Evolutionary conservation across 176 grass and related monocot genomes (phyloP).

Genomic region (Phoenix roebelenii): DNA sequence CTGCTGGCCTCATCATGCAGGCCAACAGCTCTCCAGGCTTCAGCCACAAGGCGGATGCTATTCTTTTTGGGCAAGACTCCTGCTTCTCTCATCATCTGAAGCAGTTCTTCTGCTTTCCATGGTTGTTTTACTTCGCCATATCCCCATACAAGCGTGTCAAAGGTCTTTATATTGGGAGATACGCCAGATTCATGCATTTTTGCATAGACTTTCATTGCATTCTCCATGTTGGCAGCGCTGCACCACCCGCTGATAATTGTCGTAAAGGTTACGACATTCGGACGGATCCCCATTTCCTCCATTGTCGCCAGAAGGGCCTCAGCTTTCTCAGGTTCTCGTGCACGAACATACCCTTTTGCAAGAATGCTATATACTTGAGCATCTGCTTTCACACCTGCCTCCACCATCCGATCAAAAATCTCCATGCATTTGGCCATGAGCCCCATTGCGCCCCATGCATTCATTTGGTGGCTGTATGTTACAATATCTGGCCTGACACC

Average conservation of each 20-base stretch:
- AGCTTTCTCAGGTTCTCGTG: conserved; percentile 60
- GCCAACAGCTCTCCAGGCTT: conserved; percentile 73
- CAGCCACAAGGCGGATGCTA: conserved; percentile 49
- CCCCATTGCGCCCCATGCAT: conserved; percentile 64
- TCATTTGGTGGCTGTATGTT: conserved; percentile 89
- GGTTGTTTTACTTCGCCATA: conserved; percentile 81
- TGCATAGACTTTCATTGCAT: conserved; percentile 57
- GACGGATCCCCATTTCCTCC: conserved; percentile 42
- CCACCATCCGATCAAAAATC: conserved; percentile 63
- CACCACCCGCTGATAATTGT: conserved; percentile 91
- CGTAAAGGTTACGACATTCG: conserved; percentile 86
- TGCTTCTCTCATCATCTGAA: conserved; percentile 49
- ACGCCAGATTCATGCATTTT: conserved; percentile 65
- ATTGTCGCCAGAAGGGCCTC: conserved; percentile 69
- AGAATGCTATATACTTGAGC: conserved; percentile 92
- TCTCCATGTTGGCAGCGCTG: conserved; percentile 61
- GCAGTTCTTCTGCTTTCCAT: conserved; percentile 74
- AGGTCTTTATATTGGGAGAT: conserved; percentile 73
- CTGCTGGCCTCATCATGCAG: conserved; percentile 37
- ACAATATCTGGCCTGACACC: conserved; percentile 71
- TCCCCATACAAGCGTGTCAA: conserved; percentile 94
- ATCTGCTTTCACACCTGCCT: conserved; percentile 69
- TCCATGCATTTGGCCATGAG: conserved; percentile 66
- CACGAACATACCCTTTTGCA: conserved; percentile 74
- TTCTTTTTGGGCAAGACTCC: conserved; percentile 52